A percentile compares a stretch with the other conserved stretches of the same genome.
These are phyloP conservation scores for Coelastrella sp. DNA, from an alignment of 139 green algal species.

Conservation along the genomic window DNA sequence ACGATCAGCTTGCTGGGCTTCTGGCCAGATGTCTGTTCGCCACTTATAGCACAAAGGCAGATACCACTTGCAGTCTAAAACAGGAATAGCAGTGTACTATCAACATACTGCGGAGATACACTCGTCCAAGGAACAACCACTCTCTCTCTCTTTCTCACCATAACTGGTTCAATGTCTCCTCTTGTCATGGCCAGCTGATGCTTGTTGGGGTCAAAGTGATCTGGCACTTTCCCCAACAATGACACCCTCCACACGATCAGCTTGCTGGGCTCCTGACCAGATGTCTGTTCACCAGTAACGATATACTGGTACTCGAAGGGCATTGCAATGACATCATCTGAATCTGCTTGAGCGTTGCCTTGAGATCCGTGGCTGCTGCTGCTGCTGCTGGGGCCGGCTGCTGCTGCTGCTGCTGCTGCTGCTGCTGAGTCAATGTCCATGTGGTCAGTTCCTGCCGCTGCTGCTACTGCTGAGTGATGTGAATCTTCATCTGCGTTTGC, in stretches of 20 bases:
- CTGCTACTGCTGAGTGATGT: neutral
- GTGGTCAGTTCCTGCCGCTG: neutral
- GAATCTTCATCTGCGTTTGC: no score
- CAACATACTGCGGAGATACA: no score
- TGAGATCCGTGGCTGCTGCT: neutral
- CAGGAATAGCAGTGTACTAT: no score
- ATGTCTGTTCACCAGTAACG: neutral
- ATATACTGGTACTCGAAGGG: slow-evolving; percentile 31
- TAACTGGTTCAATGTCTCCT: neutral
- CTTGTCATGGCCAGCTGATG: neutral
- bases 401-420: neutral
- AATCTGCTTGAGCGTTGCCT: neutral
- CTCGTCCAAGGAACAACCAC: no score
- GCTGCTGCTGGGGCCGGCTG: neutral
- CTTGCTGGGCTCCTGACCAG: neutral
- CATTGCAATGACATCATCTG: neutral
- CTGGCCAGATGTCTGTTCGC: neutral
- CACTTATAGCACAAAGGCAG: no score
- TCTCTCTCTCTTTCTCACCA: slow-evolving; percentile 35
- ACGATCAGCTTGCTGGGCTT: neutral
- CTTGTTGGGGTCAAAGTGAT: neutral
- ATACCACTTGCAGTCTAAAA: no score
- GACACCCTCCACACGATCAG: slow-evolving; percentile 14
- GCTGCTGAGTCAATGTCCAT: slow-evolving; percentile 4
- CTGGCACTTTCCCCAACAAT: slow-evolving; percentile 8